Percentiles rank a stretch among this genome's conserved stretches.
phyloP scores from a whole-genome alignment of 345 rosid species.

The Lagerstroemia speciosa region DNA sequence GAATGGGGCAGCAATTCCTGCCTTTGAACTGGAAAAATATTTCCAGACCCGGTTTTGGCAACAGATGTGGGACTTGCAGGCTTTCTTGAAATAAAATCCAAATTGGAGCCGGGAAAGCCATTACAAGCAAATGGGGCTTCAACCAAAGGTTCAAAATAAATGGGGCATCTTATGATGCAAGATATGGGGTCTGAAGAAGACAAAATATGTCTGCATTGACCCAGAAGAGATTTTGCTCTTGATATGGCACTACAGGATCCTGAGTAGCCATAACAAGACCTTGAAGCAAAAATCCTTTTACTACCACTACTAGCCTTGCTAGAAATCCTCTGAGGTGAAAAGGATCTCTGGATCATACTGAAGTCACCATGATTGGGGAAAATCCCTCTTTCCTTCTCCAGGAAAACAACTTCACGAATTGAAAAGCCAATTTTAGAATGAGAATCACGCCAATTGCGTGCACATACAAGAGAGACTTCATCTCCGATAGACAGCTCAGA shows the following conservation, averaged over 20 bases:
- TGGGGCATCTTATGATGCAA: constrained; percentile 30
- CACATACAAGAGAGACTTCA: constrained; percentile 69
- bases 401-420: constrained; percentile 40
- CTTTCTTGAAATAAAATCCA: background rate
- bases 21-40: constrained; percentile 2
- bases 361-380: background rate
- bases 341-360: background rate
- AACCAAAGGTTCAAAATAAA: constrained; percentile 15
- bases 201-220: constrained; percentile 50
- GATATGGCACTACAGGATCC: constrained; percentile 15
- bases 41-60: constrained; percentile 20
- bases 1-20: background rate
- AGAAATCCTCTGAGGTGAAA: constrained; percentile 4
- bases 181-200: constrained; percentile 48
- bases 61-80: background rate
- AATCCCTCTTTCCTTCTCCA: constrained; percentile 30
- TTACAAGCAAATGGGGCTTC: constrained; percentile 11
- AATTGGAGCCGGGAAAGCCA: constrained; percentile 12
- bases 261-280: constrained; percentile 22
- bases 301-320: constrained; percentile 41
- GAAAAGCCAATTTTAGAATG: constrained; percentile 50
- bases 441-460: constrained; percentile 34
- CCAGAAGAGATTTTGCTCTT: constrained; percentile 34
- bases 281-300: constrained; percentile 65
- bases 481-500: constrained; percentile 51